Percentiles rank a stretch among this genome's conserved stretches.
Conservation (phyloP, 1,284 basidiomycete genomes). For the Sporisorium exsertum region DNA sequence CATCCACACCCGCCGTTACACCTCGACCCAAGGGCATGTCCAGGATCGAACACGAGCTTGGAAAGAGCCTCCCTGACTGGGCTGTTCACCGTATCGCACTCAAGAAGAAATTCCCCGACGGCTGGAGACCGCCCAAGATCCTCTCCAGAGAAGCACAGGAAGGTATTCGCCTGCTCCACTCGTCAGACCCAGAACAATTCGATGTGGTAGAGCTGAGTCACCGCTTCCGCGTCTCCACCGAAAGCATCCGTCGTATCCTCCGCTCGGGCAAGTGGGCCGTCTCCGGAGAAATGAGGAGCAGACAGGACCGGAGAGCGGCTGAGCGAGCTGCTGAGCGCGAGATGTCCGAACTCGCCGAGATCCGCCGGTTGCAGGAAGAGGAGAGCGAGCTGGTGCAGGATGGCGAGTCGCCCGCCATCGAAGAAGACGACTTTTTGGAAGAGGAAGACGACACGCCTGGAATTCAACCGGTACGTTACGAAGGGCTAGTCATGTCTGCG, state of each 20-base stretch:
- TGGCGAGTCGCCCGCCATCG: conserved; percentile 36
- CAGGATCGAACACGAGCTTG: conserved; percentile 58
- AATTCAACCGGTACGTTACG: conserved; percentile 55
- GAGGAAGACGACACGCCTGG: conserved; percentile 25
- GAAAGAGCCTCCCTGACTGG: conserved; percentile 57
- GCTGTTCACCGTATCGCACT: conserved; percentile 59
- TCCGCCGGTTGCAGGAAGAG: conserved; percentile 30
- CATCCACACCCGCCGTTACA: neutral
- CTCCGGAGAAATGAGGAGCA: conserved; percentile 26
- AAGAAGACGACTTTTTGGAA: conserved; percentile 20
- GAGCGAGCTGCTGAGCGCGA: conserved; percentile 43
- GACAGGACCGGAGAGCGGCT: conserved; percentile 44
- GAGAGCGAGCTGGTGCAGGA: conserved; percentile 40
- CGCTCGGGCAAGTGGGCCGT: conserved; percentile 42
- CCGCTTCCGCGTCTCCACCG: conserved; percentile 61
- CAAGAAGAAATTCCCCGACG: conserved; percentile 56
- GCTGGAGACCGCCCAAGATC: conserved; percentile 65
- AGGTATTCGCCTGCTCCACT: conserved; percentile 60
- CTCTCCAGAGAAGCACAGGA: conserved; percentile 66
- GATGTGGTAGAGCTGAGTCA: conserved; percentile 39
- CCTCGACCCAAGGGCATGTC: conserved; percentile 60
- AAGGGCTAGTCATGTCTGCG: conserved; percentile 59
- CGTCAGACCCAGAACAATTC: conserved; percentile 63
- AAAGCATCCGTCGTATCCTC: conserved; percentile 64
- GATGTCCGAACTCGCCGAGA: conserved; percentile 32